Conservation (phyloP, 106 monocot species). For the Dendrobium catenatum region DNA sequence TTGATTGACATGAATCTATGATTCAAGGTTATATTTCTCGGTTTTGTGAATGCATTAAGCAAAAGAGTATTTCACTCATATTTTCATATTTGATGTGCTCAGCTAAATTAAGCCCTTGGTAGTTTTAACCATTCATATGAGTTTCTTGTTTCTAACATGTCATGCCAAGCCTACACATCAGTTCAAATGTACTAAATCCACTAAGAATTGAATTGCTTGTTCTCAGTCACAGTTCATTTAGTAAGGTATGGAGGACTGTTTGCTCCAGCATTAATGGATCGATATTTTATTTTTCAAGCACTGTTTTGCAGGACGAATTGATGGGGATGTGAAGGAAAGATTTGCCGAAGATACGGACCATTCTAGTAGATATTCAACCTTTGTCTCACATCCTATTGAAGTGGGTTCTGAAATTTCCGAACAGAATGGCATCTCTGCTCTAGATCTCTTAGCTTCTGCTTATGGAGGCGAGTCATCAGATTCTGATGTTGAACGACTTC, state of each 20-base stretch:
- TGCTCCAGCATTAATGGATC: not conserved
- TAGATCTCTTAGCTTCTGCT: slow-evolving; percentile 73
- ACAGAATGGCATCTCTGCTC: slow-evolving; percentile 43
- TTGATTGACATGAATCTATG: not conserved
- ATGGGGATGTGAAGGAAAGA: slow-evolving; percentile 7
- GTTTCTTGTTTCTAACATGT: not conserved
- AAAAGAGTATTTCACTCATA: not conserved
- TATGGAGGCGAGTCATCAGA: slow-evolving; percentile 67
- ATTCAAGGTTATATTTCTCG: not conserved
- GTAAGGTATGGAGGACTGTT: slow-evolving; percentile 4
- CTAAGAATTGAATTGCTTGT: not conserved
- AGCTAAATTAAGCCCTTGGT: not conserved
- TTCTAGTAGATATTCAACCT: slow-evolving; percentile 11
- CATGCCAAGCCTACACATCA: not conserved
- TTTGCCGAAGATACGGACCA: slow-evolving; percentile 9
- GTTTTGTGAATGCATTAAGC: not conserved
- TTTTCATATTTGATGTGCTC: not conserved
- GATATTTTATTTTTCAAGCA: not conserved
- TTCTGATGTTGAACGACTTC: slow-evolving; percentile 39
- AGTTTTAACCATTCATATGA: not conserved
- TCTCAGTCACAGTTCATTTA: not conserved
- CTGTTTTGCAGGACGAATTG: slow-evolving; percentile 14
- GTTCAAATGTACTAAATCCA: not conserved
- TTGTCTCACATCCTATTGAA: slow-evolving; percentile 18
- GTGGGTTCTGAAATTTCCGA: slow-evolving; percentile 16